Conservation (phyloP, 768 basidiomycete genomes). For the Tulasnella sp. region DNA sequence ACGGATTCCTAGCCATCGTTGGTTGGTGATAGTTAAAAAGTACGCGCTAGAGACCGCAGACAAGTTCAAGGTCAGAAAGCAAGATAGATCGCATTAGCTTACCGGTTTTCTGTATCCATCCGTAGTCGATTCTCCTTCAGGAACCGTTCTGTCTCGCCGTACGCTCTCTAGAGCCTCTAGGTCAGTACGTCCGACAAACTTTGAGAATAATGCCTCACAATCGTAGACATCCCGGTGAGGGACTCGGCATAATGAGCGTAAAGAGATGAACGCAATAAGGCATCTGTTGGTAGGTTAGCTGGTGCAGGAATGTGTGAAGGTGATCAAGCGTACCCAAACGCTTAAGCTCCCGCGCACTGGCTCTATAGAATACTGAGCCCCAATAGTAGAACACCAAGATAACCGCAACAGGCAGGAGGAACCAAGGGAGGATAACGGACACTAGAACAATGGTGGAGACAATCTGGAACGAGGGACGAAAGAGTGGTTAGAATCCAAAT, state of each 20-base stretch:
- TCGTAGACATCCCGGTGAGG: slow-evolving; percentile 34
- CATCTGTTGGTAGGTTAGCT: neutral
- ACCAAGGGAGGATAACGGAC: neutral
- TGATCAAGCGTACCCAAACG: neutral
- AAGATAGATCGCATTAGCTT: slow-evolving; percentile 13
- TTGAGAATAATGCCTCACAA: slow-evolving; percentile 11
- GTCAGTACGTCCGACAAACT: neutral
- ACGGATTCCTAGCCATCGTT: slow-evolving; percentile 84
- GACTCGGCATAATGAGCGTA: slow-evolving; percentile 33
- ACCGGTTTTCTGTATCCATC: slow-evolving; percentile 76
- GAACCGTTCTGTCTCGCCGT: slow-evolving; percentile 50
- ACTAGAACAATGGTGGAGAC: neutral
- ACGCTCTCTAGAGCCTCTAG: slow-evolving; percentile 28
- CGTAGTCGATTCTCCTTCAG: slow-evolving; percentile 64
- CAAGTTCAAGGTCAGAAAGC: slow-evolving; percentile 36
- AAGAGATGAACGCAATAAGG: neutral
- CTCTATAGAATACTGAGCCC: slow-evolving; percentile 32
- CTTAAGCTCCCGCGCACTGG: slow-evolving; percentile 24
- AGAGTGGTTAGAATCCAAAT: slow-evolving; percentile 26
- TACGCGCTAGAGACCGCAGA: neutral
- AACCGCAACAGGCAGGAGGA: neutral
- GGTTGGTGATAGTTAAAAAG: slow-evolving; percentile 27
- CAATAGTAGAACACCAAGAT: slow-evolving; percentile 24
- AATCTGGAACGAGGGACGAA: slow-evolving; percentile 29
- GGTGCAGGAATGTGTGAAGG: neutral